These are phyloP conservation scores for Phaffia rhodozyma DNA, from an alignment of 1,284 basidiomycete species.

Conservation along the genomic window DNA sequence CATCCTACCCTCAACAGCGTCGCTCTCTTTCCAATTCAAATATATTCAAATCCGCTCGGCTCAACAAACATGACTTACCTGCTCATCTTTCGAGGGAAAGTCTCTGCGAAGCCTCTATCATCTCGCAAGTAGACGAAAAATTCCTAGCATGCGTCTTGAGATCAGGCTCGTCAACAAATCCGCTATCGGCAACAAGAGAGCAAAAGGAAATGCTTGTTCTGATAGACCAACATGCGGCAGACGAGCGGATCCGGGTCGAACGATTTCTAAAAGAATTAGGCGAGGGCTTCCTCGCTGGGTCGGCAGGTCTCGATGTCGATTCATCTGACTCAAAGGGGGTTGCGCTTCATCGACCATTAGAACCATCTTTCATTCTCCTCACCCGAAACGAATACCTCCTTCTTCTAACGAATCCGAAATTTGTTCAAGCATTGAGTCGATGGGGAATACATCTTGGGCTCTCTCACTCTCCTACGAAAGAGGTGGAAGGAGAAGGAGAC, in stretches of 20 bases:
- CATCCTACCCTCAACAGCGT: no score
- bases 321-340: slow-evolving; percentile 29
- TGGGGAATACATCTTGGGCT: slow-evolving; percentile 59
- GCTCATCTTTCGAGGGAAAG: slow-evolving; percentile 33
- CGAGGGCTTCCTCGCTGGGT: slow-evolving; percentile 43
- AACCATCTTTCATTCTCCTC: slow-evolving; percentile 2
- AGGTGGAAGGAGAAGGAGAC: not conserved
- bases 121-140: slow-evolving; percentile 78
- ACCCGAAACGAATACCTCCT: not conserved
- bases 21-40: not conserved
- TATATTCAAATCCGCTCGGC: slow-evolving; percentile 4
- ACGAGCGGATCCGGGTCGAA: slow-evolving; percentile 83
- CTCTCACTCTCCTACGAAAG: not conserved
- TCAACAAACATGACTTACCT: slow-evolving; percentile 31
- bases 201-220: slow-evolving; percentile 44
- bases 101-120: slow-evolving; percentile 45
- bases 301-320: slow-evolving; percentile 12
- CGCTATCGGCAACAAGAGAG: slow-evolving; percentile 1
- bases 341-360: not conserved
- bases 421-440: slow-evolving; percentile 39
- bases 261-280: slow-evolving; percentile 60
- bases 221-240: slow-evolving; percentile 91
- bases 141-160: slow-evolving; percentile 59
- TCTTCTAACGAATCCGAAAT: not conserved
- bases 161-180: slow-evolving; percentile 22